Evolutionary conservation across 495 filamentous ascomycete species (phyloP).

Genomic region (Xylaria bambusicola): DNA sequence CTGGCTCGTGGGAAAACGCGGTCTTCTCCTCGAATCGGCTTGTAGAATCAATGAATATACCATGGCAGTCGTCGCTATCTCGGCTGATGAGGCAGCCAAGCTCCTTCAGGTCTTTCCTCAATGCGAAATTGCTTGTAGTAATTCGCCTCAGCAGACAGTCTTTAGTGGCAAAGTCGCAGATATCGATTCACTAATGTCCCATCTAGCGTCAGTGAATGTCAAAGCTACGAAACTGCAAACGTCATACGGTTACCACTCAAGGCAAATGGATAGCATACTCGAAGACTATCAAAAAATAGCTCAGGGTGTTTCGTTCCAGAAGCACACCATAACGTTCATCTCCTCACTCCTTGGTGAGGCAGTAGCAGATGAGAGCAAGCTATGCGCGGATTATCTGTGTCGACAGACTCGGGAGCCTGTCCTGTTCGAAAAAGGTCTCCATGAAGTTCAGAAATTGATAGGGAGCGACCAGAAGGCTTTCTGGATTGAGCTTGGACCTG

Average conservation of each 20-base stretch:
- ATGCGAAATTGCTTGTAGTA: constrained; percentile 60
- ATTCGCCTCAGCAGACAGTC: constrained; percentile 49
- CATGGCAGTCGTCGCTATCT: constrained; percentile 47
- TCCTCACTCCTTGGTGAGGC: constrained; percentile 58
- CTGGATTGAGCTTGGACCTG: constrained; percentile 57
- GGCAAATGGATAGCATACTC: constrained; percentile 64
- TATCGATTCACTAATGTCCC: constrained; percentile 52
- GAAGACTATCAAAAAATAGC: constrained; percentile 53
- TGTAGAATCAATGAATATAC: constrained; percentile 61
- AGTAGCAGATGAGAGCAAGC: constrained; percentile 41
- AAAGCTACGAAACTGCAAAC: constrained; percentile 56
- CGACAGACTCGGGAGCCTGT: constrained; percentile 59
- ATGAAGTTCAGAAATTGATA: constrained; percentile 36
- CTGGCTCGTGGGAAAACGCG: constrained; percentile 67
- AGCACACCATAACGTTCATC: constrained; percentile 56
- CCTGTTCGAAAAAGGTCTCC: constrained; percentile 57
- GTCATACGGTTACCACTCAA: constrained; percentile 67
- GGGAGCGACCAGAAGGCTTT: constrained; percentile 32
- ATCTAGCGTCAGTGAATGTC: constrained; percentile 45
- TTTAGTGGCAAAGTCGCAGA: constrained; percentile 43
- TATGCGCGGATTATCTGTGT: constrained; percentile 46
- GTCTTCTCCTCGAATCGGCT: constrained; percentile 60
- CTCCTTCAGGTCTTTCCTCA: background rate
- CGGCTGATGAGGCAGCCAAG: constrained; percentile 6
- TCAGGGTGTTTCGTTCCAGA: constrained; percentile 51